phyloP scores from a whole-genome alignment of 2,329 filamentous ascomycete genomes.

The Aspergillus transmontanensis region DNA sequence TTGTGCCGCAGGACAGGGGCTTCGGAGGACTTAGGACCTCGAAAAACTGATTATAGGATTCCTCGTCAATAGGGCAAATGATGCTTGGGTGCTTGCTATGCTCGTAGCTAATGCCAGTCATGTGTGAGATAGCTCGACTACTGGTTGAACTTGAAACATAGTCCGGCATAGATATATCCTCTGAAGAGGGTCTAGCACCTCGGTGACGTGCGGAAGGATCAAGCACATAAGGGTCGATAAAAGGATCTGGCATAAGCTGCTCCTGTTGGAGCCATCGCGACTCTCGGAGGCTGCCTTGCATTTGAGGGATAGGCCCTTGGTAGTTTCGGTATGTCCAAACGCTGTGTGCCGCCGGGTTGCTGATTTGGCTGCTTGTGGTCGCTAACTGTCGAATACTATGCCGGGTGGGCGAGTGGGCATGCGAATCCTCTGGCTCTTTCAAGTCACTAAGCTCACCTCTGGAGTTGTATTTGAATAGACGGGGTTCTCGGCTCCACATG shows the following conservation, averaged over 20 bases:
- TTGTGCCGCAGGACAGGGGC: slow-evolving; percentile 29
- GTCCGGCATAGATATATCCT: slow-evolving; percentile 54
- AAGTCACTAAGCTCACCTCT: slow-evolving; percentile 31
- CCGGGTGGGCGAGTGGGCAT: slow-evolving; percentile 64
- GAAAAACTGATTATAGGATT: slow-evolving; percentile 40
- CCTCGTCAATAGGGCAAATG: slow-evolving; percentile 36
- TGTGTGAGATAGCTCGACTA: slow-evolving; percentile 44
- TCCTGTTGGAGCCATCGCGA: slow-evolving; percentile 35
- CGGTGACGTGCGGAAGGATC: slow-evolving; percentile 32
- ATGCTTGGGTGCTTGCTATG: slow-evolving; percentile 45
- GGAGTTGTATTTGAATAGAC: slow-evolving; percentile 40
- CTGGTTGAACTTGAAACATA: slow-evolving; percentile 45
- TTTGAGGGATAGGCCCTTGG: slow-evolving; percentile 30
- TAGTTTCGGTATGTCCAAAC: slow-evolving; percentile 36
- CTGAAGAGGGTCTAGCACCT: slow-evolving; percentile 40
- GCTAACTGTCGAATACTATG: slow-evolving; percentile 25
- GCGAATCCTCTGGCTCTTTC: slow-evolving; percentile 56
- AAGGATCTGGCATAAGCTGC: slow-evolving; percentile 41
- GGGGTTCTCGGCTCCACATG: slow-evolving; percentile 63
- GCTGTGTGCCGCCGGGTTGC: slow-evolving; percentile 25
- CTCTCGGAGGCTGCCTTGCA: slow-evolving; percentile 25
- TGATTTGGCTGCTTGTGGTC: slow-evolving; percentile 24
- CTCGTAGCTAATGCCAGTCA: slow-evolving; percentile 45
- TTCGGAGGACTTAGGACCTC: slow-evolving; percentile 42
- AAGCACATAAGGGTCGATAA: slow-evolving; percentile 40